Percentiles rank a stretch among this genome's conserved stretches.
These are phyloP conservation scores for Solanum paucissectum DNA, from an alignment of 257 asterid genomes.

Conservation along the genomic window DNA sequence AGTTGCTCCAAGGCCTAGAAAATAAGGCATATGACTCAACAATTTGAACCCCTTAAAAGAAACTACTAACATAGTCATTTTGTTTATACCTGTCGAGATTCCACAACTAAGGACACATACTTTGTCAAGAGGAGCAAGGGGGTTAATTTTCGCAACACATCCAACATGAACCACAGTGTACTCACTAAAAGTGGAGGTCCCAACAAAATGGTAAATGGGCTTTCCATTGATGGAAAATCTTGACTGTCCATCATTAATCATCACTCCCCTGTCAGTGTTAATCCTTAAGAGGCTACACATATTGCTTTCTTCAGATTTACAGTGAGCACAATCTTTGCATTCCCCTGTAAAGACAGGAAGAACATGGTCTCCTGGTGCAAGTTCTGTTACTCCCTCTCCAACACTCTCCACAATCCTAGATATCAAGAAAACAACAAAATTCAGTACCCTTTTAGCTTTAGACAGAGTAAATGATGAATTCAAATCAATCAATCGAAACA, in stretches of 20 bases:
- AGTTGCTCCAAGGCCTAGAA: conserved; percentile 73
- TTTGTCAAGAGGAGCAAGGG: conserved; percentile 71
- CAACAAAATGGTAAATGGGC: conserved; percentile 68
- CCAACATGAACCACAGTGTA: conserved; percentile 79
- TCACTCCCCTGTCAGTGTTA: conserved; percentile 59
- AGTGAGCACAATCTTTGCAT: conserved; percentile 64
- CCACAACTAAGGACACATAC: conserved; percentile 79
- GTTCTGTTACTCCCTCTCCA: conserved; percentile 71
- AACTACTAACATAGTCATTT: neutral
- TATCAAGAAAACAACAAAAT: neutral
- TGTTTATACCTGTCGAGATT: conserved; percentile 54
- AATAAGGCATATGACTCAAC: neutral
- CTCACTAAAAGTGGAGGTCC: conserved; percentile 71
- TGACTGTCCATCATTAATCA: conserved; percentile 47
- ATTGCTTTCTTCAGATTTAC: conserved; percentile 64
- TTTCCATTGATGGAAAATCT: conserved; percentile 65
- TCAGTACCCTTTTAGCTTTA: neutral
- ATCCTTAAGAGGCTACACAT: conserved; percentile 81
- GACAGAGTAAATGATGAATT: neutral
- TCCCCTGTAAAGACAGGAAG: conserved; percentile 87
- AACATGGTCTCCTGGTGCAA: conserved; percentile 65
- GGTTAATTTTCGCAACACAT: conserved; percentile 64
- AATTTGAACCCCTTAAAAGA: neutral
- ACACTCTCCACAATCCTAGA: conserved; percentile 73
- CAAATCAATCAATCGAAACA: neutral